Evolutionary conservation across 2,329 filamentous ascomycete genomes (phyloP).

Genomic region (Cordyceps pruinosa): DNA sequence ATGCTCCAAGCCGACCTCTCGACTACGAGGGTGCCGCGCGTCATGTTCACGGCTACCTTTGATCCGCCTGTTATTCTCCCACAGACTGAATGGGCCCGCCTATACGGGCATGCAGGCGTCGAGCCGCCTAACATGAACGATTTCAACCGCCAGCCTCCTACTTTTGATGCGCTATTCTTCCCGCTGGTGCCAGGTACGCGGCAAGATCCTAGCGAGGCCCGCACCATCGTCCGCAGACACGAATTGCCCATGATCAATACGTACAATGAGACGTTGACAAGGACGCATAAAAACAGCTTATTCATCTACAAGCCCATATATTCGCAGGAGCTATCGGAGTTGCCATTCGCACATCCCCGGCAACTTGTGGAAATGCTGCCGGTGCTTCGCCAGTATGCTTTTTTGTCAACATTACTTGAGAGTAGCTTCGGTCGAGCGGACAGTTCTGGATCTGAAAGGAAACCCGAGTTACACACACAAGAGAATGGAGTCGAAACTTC

Average conservation of each 20-base stretch:
- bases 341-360: slow-evolving; percentile 72
- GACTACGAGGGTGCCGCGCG: slow-evolving; percentile 55
- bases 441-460: slow-evolving; percentile 15
- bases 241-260: slow-evolving; percentile 36
- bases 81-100: slow-evolving; percentile 52
- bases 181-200: slow-evolving; percentile 41
- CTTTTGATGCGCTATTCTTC: slow-evolving; percentile 53
- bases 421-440: slow-evolving; percentile 47
- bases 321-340: slow-evolving; percentile 56
- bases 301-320: slow-evolving; percentile 68
- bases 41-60: slow-evolving; percentile 68
- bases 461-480: slow-evolving; percentile 11
- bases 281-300: slow-evolving; percentile 52
- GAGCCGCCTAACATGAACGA: slow-evolving; percentile 27
- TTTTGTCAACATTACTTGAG: slow-evolving; percentile 57
- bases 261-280: slow-evolving; percentile 24
- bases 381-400: slow-evolving; percentile 66
- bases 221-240: slow-evolving; percentile 46
- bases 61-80: slow-evolving; percentile 69
- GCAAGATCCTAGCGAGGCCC: slow-evolving; percentile 51
- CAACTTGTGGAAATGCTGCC: slow-evolving; percentile 72
- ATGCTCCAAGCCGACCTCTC: slow-evolving; percentile 40
- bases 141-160: slow-evolving; percentile 29
- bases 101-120: slow-evolving; percentile 51
- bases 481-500: slow-evolving; percentile 6